These are phyloP conservation scores for Ophiostoma ips DNA, from an alignment of 2,329 filamentous ascomycete genomes.

Conservation along the genomic window DNA sequence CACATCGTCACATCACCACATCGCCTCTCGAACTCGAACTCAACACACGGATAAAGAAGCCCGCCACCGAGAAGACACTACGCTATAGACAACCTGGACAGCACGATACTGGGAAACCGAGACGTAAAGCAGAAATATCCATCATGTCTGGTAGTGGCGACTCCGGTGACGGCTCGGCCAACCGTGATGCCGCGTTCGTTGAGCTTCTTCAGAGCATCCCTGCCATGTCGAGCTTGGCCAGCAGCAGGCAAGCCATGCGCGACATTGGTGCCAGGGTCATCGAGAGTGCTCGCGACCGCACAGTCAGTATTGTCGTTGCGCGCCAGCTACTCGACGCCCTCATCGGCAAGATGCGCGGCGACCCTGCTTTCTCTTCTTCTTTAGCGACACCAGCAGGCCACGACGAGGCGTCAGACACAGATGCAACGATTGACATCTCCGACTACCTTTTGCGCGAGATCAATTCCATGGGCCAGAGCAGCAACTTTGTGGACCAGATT, in stretches of 20 bases:
- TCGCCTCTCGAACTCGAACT: too few relatives aligned
- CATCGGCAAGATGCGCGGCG: slow-evolving; percentile 38
- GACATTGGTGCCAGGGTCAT: slow-evolving; percentile 3
- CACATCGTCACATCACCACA: too few relatives aligned
- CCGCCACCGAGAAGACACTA: too few relatives aligned
- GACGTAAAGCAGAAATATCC: neutral
- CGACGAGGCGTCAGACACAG: slow-evolving; percentile 30
- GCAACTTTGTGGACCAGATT: slow-evolving; percentile 72
- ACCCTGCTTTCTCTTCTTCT: slow-evolving; percentile 19
- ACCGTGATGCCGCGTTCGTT: slow-evolving; percentile 12
- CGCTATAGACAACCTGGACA: too few relatives aligned
- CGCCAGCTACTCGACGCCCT: slow-evolving; percentile 17
- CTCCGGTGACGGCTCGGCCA: neutral
- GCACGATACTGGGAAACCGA: too few relatives aligned
- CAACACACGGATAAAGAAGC: too few relatives aligned
- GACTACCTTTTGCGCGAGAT: slow-evolving; percentile 58
- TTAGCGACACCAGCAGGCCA: neutral
- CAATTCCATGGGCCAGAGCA: slow-evolving; percentile 29
- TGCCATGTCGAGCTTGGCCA: slow-evolving; percentile 12
- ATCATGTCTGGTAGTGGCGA: neutral
- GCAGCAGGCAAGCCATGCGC: neutral
- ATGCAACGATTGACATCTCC: slow-evolving; percentile 63
- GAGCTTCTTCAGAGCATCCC: slow-evolving; percentile 15
- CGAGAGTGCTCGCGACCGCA: slow-evolving; percentile 12
- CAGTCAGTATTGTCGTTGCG: slow-evolving; percentile 18